These are phyloP conservation scores for Fraxinus velutina DNA, from an alignment of 305 asterid genomes.

Conservation along the genomic window DNA sequence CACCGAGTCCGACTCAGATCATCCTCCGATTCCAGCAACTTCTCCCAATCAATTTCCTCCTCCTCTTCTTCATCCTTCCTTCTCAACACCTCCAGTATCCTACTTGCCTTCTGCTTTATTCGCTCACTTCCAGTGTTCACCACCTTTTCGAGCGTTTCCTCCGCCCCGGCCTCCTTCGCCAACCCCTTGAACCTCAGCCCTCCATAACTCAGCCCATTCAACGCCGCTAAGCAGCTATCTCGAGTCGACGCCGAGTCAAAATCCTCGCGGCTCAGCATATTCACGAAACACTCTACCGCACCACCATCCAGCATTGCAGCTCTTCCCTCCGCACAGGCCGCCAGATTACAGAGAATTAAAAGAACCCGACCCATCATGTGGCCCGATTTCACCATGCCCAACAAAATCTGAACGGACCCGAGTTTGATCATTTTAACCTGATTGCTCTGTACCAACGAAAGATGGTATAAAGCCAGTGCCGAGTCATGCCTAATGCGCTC, in stretches of 20 bases:
- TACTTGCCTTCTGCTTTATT: conserved; percentile 42
- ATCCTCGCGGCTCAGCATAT: conserved; percentile 39
- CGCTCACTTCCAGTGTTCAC: conserved; percentile 45
- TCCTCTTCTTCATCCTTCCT: conserved; percentile 66
- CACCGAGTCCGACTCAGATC: conserved; percentile 38
- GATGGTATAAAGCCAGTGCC: conserved; percentile 71
- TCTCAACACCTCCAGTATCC: conserved; percentile 58
- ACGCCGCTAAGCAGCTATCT: conserved; percentile 57
- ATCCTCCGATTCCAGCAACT: conserved; percentile 53
- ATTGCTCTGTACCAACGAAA: conserved; percentile 66
- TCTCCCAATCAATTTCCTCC: conserved; percentile 72
- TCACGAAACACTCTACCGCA: conserved; percentile 59
- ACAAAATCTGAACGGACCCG: conserved; percentile 48
- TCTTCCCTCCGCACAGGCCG: conserved; percentile 64
- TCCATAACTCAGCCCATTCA: conserved; percentile 74
- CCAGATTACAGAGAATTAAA: conserved; percentile 53
- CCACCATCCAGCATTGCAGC: conserved; percentile 76
- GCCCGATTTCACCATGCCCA: conserved; percentile 60
- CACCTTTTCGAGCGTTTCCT: conserved; percentile 44
- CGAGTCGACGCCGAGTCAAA: conserved; percentile 41
- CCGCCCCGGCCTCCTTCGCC: conserved; percentile 79
- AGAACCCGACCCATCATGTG: conserved; percentile 57
- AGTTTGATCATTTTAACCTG: conserved; percentile 64
- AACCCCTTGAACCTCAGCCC: conserved; percentile 80
- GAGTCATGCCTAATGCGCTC: conserved; percentile 79